Conservation (phyloP, 2,329 filamentous ascomycete species). For the Coleophoma crateriformis region DNA sequence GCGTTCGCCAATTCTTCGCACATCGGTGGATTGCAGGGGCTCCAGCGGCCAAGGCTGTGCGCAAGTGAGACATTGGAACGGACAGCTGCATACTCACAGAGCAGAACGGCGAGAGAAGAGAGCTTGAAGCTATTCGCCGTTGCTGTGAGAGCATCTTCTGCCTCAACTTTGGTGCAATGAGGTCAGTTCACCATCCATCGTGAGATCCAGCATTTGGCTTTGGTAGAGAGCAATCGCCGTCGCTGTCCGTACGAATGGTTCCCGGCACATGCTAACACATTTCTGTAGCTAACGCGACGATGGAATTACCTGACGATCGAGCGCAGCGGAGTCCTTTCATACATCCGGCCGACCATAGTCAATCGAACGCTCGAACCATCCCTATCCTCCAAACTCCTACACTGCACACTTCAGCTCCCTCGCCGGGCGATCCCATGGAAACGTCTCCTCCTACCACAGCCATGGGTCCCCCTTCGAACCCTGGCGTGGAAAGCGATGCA, state of each 20-base stretch:
- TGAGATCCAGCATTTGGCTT: constrained; percentile 1
- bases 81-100: constrained; percentile 19
- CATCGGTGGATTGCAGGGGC: not conserved
- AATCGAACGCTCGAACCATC: constrained; percentile 34
- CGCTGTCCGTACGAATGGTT: constrained; percentile 4
- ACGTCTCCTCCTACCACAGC: constrained; percentile 44
- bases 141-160: not conserved
- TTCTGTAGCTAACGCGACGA: constrained; percentile 21
- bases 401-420: constrained; percentile 53
- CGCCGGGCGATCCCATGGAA: constrained; percentile 56
- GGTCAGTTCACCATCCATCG: constrained; percentile 12
- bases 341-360: constrained; percentile 16
- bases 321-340: constrained; percentile 20
- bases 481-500: constrained; percentile 25
- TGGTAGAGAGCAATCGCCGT: constrained; percentile 1
- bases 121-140: constrained; percentile 1
- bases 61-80: constrained; percentile 15
- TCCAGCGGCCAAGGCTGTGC: constrained; percentile 16
- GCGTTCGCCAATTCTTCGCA: constrained; percentile 5
- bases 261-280: constrained; percentile 8
- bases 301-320: constrained; percentile 21
- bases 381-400: constrained; percentile 52
- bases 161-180: constrained; percentile 19
- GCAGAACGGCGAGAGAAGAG: constrained; percentile 17
- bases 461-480: constrained; percentile 30